Evolutionary conservation across 345 rosid genomes (phyloP).

Genomic region (Dimocarpus longan): DNA sequence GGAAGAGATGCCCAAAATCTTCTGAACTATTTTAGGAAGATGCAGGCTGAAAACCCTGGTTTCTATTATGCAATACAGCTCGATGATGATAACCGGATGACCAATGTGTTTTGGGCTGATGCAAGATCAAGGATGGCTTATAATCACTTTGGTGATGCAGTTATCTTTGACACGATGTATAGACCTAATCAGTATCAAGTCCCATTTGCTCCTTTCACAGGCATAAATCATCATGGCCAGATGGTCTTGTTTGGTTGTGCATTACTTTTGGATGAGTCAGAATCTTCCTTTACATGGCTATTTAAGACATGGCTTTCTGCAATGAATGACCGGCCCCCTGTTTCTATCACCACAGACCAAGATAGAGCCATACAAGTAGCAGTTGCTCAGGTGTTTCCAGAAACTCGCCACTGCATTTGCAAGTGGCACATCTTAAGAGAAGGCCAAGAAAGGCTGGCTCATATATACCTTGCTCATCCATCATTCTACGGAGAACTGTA

Average conservation of each 20-base stretch:
- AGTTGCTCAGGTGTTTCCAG: constrained; percentile 56
- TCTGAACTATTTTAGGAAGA: constrained; percentile 59
- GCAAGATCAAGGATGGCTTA: constrained; percentile 72
- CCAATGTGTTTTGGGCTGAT: constrained; percentile 75
- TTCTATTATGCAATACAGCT: constrained; percentile 72
- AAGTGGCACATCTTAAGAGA: constrained; percentile 75
- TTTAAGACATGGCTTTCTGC: constrained; percentile 66
- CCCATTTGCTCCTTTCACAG: constrained; percentile 75
- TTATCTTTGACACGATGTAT: constrained; percentile 65
- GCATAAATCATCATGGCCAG: constrained; percentile 69
- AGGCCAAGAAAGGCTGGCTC: constrained; percentile 75
- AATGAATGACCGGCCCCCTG: constrained; percentile 55
- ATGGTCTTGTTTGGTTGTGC: constrained; percentile 70
- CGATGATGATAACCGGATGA: constrained; percentile 64
- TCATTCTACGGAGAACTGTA: constrained; percentile 63
- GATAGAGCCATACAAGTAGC: constrained; percentile 72
- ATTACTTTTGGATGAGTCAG: constrained; percentile 68
- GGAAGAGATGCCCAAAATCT: constrained; percentile 69
- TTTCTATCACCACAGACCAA: constrained; percentile 69
- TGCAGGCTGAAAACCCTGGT: constrained; percentile 70
- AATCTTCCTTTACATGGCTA: constrained; percentile 66
- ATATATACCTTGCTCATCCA: constrained; percentile 57
- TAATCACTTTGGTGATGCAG: constrained; percentile 64
- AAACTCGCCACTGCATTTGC: constrained; percentile 68
- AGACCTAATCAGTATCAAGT: constrained; percentile 71